Base-by-base conservation (phyloP, 1,139 yeast genomes). In the Hansenula lynferdii region DNA sequence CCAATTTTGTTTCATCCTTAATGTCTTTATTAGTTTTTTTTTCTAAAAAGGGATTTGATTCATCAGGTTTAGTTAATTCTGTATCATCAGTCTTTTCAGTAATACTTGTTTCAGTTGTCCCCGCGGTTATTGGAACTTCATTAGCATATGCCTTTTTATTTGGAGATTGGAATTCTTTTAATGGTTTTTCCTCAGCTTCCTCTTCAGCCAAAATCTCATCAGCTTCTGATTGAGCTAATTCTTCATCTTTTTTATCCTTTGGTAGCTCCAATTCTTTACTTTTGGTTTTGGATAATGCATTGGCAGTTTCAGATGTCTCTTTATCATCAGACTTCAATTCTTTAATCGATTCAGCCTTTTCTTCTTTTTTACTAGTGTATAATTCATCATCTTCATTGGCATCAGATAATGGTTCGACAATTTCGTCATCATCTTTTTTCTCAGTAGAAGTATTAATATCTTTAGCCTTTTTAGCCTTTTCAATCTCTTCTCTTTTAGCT, bases 201-300 rank as follows among this genome's bases (percentile, higher is more conserved):
- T 22, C 34, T 23, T 31, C 26, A 10, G 22, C 37, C 22, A 15
- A 31, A 10, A 29, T 31, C 17, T 43, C 50, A 32, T 43, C 48
- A 20, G 31, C 42, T 31, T 47, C 50, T 24, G 43, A 37, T 39
- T 47, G 42, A 3, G 35, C 48, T 16, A 44, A 30, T 22, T 41
- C 45, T 14, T 40, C 45, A 20, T 43, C 41, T 25, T 35, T 36
- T 0, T 39, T 34, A 28, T 36, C 42, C 25, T 30, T 29, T 24
- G 48, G 47, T n/a, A 42, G 25, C 10, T 39, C 42, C 12, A 42
- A 21, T 15, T 37, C 37, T 15, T 34, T 23, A n/a, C n/a, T n/a
- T n/a, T n/a, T n/a, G n/a, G n/a, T n/a, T n/a, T n/a, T n/a, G n/a
- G n/a, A n/a, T n/a, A n/a, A n/a, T n/a, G n/a, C n/a, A n/a, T n/a